Conservation (phyloP, 805 yeast species). For the Suhomyces tanzawaensis region DNA sequence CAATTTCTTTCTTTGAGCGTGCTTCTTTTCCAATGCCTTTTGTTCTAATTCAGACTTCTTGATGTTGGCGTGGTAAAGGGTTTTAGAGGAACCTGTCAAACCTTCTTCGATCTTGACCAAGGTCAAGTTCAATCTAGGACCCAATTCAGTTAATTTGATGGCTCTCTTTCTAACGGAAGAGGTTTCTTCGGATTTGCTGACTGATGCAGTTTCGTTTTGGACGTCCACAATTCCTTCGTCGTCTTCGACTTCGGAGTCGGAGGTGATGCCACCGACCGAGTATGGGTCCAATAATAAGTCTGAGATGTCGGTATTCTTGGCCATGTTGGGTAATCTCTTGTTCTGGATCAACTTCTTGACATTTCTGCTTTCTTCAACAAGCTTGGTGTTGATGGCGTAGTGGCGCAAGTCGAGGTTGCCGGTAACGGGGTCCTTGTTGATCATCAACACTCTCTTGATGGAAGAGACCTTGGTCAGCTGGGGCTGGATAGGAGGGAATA, state of each 20-base stretch:
- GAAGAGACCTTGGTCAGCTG: constrained; percentile 68
- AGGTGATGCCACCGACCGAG: constrained; percentile 74
- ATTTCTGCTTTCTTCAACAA: constrained; percentile 73
- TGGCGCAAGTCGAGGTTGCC: constrained; percentile 84
- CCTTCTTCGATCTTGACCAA: constrained; percentile 91
- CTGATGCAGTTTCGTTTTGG: constrained; percentile 20
- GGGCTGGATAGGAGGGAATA: constrained; percentile 94
- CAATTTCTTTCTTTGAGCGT: constrained; percentile 56
- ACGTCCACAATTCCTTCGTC: constrained; percentile 71
- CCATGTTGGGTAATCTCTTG: constrained; percentile 68
- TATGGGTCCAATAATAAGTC: constrained; percentile 83
- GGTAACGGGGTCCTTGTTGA: constrained; percentile 68
- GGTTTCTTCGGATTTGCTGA: constrained; percentile 18
- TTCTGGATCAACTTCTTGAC: constrained; percentile 67
- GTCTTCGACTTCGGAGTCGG: constrained; percentile 93
- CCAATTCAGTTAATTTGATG: constrained; percentile 86
- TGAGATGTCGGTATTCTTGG: constrained; percentile 68
- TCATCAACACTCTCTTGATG: constrained; percentile 81
- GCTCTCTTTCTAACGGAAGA: constrained; percentile 62
- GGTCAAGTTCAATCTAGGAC: constrained; percentile 80
- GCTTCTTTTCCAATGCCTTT: constrained; percentile 61
- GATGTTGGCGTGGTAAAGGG: constrained; percentile 74
- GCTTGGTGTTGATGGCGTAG: constrained; percentile 80
- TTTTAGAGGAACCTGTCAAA: constrained; percentile 77
- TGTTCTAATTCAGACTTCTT: constrained; percentile 62